phyloP scores from a whole-genome alignment of 305 asterid species.

The Solanum hybrid region DNA sequence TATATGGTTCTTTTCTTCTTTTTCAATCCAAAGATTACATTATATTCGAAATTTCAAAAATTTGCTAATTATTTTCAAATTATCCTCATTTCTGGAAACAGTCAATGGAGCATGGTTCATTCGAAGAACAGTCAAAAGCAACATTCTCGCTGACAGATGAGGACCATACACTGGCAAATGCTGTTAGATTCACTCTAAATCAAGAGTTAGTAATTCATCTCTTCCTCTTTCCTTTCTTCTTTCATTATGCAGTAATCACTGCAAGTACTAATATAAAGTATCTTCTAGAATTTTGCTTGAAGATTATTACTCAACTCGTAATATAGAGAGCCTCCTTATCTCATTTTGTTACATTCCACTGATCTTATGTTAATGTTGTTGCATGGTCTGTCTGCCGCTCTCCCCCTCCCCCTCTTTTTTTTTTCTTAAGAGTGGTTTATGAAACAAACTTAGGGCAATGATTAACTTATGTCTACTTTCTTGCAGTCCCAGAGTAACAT shows the following conservation, averaged over 20 bases:
- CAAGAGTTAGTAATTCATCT: conserved; percentile 51
- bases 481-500: conserved; percentile 73
- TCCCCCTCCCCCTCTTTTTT: neutral
- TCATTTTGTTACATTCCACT: neutral
- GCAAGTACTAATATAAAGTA: neutral
- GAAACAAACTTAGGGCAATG: neutral
- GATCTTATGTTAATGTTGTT: neutral
- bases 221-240: neutral
- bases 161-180: conserved; percentile 77
- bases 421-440: neutral
- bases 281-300: neutral
- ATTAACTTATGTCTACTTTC: neutral
- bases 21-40: neutral
- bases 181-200: conserved; percentile 63
- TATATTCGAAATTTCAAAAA: neutral
- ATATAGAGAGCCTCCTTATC: neutral
- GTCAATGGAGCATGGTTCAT: conserved; percentile 57
- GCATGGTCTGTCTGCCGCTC: neutral
- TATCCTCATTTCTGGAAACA: neutral
- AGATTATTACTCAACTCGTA: neutral
- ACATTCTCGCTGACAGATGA: conserved; percentile 66
- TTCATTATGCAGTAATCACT: neutral
- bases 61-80: neutral
- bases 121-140: conserved; percentile 47
- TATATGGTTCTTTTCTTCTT: neutral